Percentiles rank a stretch among this genome's conserved stretches.
Evolutionary conservation across 1,139 yeast genomes (phyloP).

Genomic region (Geotrichum carabidarum): DNA sequence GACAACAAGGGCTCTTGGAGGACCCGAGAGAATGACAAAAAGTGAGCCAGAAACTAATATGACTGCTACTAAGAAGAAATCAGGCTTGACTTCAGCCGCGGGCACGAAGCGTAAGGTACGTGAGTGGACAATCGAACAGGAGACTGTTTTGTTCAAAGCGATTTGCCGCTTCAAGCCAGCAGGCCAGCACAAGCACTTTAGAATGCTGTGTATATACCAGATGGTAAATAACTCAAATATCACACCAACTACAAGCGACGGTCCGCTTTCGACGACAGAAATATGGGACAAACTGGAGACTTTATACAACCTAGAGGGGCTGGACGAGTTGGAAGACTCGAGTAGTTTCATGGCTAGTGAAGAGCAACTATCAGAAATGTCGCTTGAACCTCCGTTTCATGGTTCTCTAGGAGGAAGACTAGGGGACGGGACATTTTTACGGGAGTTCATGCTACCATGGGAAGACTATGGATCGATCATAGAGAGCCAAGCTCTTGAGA

Average conservation of each 20-base stretch:
- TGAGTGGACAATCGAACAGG: slow-evolving; percentile 59
- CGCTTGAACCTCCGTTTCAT: slow-evolving; percentile 7
- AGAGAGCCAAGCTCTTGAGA: slow-evolving; percentile 38
- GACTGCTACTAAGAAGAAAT: slow-evolving; percentile 4
- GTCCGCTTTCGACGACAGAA: slow-evolving; percentile 43
- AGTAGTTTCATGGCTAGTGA: slow-evolving; percentile 18
- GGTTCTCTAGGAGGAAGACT: slow-evolving; percentile 18
- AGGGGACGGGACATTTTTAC: slow-evolving; percentile 18
- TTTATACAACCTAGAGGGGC: slow-evolving; percentile 52
- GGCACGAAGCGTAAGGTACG: slow-evolving; percentile 19
- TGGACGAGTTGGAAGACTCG: slow-evolving; percentile 49
- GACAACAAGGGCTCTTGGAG: no score
- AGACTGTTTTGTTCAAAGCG: slow-evolving; percentile 58
- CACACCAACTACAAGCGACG: slow-evolving; percentile 29
- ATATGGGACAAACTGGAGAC: slow-evolving; percentile 54
- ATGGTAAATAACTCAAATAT: slow-evolving; percentile 43
- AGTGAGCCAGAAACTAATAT: background rate
- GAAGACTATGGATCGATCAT: slow-evolving; percentile 44
- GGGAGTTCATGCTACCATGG: slow-evolving; percentile 45
- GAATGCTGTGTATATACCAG: slow-evolving; percentile 53
- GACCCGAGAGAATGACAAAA: background rate
- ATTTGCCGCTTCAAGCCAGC: slow-evolving; percentile 68
- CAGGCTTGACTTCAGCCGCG: background rate
- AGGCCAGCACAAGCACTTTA: slow-evolving; percentile 47
- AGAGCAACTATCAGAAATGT: slow-evolving; percentile 6